Percentiles rank a stretch among this genome's conserved stretches.
Evolutionary conservation across 179 eudicot species (phyloP).

Genomic region (Heliamphora pulchella): DNA sequence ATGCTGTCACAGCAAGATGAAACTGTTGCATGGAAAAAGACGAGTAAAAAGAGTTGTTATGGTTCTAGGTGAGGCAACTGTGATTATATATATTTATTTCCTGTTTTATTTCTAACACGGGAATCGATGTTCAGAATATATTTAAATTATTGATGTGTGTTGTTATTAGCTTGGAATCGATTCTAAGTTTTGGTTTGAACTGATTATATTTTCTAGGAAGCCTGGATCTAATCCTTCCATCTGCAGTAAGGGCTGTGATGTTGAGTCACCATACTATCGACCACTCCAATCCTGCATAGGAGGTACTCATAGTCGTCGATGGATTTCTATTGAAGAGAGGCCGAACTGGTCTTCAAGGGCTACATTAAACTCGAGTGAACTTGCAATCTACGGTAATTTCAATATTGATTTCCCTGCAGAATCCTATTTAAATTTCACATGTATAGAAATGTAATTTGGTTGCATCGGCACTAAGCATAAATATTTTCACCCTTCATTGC

Average conservation of each 20-base stretch:
- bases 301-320: constrained; percentile 76
- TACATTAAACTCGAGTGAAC: constrained; percentile 56
- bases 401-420: neutral
- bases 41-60: constrained; percentile 66
- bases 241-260: constrained; percentile 67
- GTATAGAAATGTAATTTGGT: neutral
- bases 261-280: constrained; percentile 80
- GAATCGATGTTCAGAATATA: constrained; percentile 6
- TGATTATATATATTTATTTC: neutral
- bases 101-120: constrained; percentile 3
- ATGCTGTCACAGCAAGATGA: constrained; percentile 91
- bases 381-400: constrained; percentile 59
- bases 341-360: constrained; percentile 83
- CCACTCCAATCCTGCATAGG: constrained; percentile 81
- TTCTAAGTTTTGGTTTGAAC: constrained; percentile 14
- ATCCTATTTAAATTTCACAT: neutral
- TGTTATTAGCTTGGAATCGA: neutral
- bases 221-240: constrained; percentile 53
- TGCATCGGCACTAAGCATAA: neutral
- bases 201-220: constrained; percentile 48
- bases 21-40: constrained; percentile 95
- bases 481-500: neutral
- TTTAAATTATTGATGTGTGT: no score
- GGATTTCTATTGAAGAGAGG: constrained; percentile 75
- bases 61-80: constrained; percentile 51